Evolutionary conservation across 108 stramenopile species (phyloP).

Genomic region (Bacterosira constricta): DNA sequence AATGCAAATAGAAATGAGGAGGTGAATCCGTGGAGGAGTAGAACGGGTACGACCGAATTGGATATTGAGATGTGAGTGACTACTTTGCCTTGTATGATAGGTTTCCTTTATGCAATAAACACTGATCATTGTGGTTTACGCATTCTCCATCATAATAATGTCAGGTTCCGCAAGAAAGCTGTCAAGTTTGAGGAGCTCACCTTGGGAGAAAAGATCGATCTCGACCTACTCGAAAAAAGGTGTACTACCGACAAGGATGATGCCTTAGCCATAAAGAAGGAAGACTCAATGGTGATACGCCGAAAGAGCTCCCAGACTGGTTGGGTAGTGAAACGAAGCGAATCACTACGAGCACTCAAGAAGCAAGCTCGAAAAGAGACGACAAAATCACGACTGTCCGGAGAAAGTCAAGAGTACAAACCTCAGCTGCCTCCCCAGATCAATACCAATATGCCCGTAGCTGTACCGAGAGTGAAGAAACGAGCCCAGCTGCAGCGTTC

Average conservation of each 20-base stretch:
- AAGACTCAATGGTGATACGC: constrained; percentile 12
- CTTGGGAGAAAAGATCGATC: constrained; percentile 40
- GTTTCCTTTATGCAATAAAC: too few species aligned
- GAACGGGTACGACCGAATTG: constrained; percentile 29
- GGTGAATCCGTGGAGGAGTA: constrained; percentile 26
- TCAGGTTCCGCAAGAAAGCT: constrained; percentile 39
- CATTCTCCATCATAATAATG: background rate
- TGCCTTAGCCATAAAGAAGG: constrained; percentile 16
- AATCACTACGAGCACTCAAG: constrained; percentile 16
- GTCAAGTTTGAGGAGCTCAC: constrained; percentile 33
- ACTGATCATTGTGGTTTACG: background rate
- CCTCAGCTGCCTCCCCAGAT: constrained; percentile 17
- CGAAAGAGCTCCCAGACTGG: constrained; percentile 13
- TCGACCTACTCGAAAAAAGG: constrained; percentile 35
- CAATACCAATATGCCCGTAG: background rate
- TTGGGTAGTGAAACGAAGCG: constrained; percentile 22
- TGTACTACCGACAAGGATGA: constrained; percentile 41
- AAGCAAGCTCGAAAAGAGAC: constrained; percentile 13
- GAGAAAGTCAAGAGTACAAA: constrained; percentile 24
- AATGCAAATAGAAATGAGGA: constrained; percentile 11
- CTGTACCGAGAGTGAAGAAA: constrained; percentile 33
- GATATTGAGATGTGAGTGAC: constrained; percentile 45
- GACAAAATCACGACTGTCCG: constrained; percentile 7
- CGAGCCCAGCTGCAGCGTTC: constrained; percentile 40
- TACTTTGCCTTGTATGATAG: too few species aligned